Percentiles rank a stretch among this genome's conserved stretches.
Conservation (phyloP, 192 early-diverging fungal genomes). For the Obelidium mucronatum region DNA sequence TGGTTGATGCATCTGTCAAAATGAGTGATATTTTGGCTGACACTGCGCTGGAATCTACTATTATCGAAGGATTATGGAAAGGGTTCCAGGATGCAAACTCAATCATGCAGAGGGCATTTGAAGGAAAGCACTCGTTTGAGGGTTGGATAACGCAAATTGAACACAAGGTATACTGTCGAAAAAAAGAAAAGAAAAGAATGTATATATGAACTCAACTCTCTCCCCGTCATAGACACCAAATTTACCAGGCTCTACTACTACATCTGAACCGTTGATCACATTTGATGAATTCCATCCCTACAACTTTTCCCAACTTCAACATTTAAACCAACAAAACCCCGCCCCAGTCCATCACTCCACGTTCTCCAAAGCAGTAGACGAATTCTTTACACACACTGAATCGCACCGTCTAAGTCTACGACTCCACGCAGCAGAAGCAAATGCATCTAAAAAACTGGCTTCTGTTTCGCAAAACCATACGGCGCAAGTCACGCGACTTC, state of each 20-base stretch:
- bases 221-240: background rate
- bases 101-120: slow-evolving; percentile 56
- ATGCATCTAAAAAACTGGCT: slow-evolving; percentile 85
- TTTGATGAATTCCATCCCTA: slow-evolving; percentile 60
- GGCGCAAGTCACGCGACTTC: slow-evolving; percentile 78
- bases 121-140: background rate
- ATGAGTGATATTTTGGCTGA: slow-evolving; percentile 57
- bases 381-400: slow-evolving; percentile 92
- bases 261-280: slow-evolving; percentile 13
- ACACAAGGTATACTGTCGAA: slow-evolving; percentile 24
- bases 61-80: slow-evolving; percentile 69
- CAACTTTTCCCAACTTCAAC: slow-evolving; percentile 43
- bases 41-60: slow-evolving; percentile 57
- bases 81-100: slow-evolving; percentile 78
- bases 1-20: slow-evolving; percentile 7
- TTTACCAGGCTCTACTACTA: background rate
- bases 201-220: too few species aligned
- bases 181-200: too few species aligned
- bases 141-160: slow-evolving; percentile 37
- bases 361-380: slow-evolving; percentile 88
- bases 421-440: slow-evolving; percentile 73
- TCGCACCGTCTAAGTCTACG: slow-evolving; percentile 79
- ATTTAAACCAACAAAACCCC: background rate
- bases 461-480: slow-evolving; percentile 80
- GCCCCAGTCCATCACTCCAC: slow-evolving; percentile 64